Evolutionary conservation across 2,329 filamentous ascomycete genomes (phyloP), one percentile per base, ranked within the genome.

Genomic region (Fusarium decemcellulare): DNA sequence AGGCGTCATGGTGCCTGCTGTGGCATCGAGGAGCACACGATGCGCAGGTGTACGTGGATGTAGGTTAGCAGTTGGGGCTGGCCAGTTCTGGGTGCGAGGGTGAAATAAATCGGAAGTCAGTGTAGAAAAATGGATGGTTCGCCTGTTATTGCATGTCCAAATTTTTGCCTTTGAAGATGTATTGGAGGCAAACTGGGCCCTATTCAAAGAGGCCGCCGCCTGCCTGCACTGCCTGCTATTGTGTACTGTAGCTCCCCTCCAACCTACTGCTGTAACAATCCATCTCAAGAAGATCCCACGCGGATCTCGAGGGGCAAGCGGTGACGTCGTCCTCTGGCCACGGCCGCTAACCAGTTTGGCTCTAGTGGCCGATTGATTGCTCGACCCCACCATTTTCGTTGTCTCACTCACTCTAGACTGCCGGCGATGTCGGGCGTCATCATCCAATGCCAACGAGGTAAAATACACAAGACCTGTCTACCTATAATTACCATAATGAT

Each of bases 1-100:
- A 54, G 63, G 67, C 62, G 71, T 64, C 74, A 76, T 76, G 69
- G 53, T 69, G 56, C 11, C 48, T 46, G 40, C 37, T 63, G 43
- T 59, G 14, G 72, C 64, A 72, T 70, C 15, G 52, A 59, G 44
- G 52, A 53, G 3, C 29, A n/a, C 15, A 39, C 37, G n/a, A 40
- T 32, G 37, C 37, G 43, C 30, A 23, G 29, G 18, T 27, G 53
- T 53, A 40, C 7, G 50, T 39, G 34, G 50, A 40, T 34, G 29
- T 32, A 36, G 43, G 29, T 43, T 29, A 42, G 23, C 36, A 10
- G 57, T 36, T 44, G 14, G 18, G 52, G 53, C 8, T 52, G 30
- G 42, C 32, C 11, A 15, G 27, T 42, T 44, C 30, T 9, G 32
- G 40, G 23, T 11, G 8, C 30, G n/a, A 29, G 30, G 37, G n/a